These are phyloP conservation scores for Chimonanthus salicifolius DNA, from an alignment of 164 flowering plant species.

Conservation along the genomic window DNA sequence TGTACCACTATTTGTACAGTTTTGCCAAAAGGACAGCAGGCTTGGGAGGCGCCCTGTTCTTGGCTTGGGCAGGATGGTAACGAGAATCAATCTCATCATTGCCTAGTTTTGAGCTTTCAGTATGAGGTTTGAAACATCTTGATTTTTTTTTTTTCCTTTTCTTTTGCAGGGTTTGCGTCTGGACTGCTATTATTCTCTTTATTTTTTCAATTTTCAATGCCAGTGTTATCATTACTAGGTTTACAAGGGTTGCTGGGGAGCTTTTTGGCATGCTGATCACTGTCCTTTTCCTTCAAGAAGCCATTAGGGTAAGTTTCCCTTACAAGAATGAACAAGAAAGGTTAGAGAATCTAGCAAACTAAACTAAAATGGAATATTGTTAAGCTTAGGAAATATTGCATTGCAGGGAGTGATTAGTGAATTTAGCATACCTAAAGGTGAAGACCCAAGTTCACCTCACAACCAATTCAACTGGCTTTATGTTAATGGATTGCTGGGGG, in stretches of 20 bases:
- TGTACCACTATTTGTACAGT: conserved; percentile 49
- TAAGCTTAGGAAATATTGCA: not conserved
- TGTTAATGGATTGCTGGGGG: conserved; percentile 42
- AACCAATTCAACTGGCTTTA: conserved; percentile 45
- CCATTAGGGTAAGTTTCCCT: conserved; percentile 34
- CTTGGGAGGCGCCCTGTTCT: conserved; percentile 37
- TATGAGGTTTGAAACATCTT: not conserved
- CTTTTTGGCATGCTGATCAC: conserved; percentile 54
- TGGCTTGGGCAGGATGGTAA: conserved; percentile 67
- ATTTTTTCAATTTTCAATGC: conserved; percentile 55
- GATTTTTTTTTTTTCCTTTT: not conserved
- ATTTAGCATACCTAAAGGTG: conserved; percentile 27
- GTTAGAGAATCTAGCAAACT: not conserved
- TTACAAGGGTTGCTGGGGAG: conserved; percentile 59
- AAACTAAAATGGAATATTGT: too few species aligned
- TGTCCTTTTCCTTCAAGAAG: conserved; percentile 46
- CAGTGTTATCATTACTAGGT: conserved; percentile 35
- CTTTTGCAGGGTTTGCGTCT: conserved; percentile 44
- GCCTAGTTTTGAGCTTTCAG: not conserved
- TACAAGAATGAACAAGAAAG: not conserved
- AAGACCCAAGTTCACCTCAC: conserved; percentile 17
- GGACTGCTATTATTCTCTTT: conserved; percentile 48
- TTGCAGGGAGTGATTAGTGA: conserved; percentile 48
- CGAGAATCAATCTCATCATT: not conserved
- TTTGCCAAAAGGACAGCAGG: conserved; percentile 31